These are phyloP conservation scores for Botrytis hyacinthi DNA, from an alignment of 2,329 filamentous ascomycete genomes.

Conservation along the genomic window DNA sequence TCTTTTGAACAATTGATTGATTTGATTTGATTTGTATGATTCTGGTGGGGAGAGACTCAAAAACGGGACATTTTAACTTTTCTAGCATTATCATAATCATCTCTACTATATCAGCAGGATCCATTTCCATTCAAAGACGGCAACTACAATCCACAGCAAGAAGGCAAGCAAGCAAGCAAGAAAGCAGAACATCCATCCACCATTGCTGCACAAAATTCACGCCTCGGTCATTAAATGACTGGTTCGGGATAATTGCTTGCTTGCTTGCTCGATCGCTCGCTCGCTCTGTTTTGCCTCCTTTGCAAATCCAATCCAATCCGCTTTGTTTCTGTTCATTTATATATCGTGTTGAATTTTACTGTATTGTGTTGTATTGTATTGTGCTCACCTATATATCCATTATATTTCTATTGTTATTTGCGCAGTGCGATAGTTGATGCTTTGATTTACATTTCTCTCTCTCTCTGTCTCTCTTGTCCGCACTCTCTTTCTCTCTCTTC, in stretches of 20 bases:
- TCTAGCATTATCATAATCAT: not conserved
- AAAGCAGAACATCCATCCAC: not conserved
- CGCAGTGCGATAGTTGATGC: not conserved
- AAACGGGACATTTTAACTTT: not conserved
- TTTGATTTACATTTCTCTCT: not conserved
- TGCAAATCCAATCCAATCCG: not conserved
- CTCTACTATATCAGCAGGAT: not conserved
- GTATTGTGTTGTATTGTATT: not conserved
- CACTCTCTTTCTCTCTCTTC: not conserved
- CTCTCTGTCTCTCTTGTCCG: not conserved
- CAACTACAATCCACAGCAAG: not conserved
- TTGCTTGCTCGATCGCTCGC: not conserved
- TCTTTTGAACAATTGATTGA: not conserved
- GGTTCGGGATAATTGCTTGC: slow-evolving; percentile 1
- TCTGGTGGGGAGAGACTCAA: not conserved
- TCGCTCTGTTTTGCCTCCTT: not conserved
- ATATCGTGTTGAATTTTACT: not conserved
- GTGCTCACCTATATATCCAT: not conserved
- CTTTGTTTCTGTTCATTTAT: not conserved
- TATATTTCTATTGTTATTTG: not conserved
- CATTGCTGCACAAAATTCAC: not conserved
- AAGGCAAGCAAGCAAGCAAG: not conserved
- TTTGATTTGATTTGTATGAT: not conserved
- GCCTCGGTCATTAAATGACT: slow-evolving; percentile 2
- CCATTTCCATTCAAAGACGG: not conserved